Base-by-base conservation (phyloP, 75 land plant species). In the Cupressus sempervirens region DNA sequence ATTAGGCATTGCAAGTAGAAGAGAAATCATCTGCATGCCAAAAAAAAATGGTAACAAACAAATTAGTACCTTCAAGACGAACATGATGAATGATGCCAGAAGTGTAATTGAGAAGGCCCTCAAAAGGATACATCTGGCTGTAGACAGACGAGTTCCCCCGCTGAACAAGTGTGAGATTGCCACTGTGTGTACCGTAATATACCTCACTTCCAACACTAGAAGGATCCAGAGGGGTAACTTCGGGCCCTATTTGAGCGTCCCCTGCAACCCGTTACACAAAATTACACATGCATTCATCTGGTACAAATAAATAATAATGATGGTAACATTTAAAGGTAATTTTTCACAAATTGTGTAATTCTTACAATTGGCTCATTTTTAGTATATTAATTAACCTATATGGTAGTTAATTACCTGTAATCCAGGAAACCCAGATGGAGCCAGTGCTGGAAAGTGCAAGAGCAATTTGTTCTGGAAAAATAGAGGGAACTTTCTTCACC, bases 1-100 rank as follows among this genome's bases (percentile, higher is more conserved):
- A 62, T 62, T 62, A 29, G n/a, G 67, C 8, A 23, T 62, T 62
- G 67, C 26, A 26, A 62, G 67, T 62, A 62, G 67, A 62, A 6
- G 7, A 62, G 9, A 62, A 62, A 20, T 62, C 67, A 0, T 23
- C 67, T 7, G 26, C 26, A 26, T 26, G 67, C 26, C 40, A 38
- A 23, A 40, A n/a, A 20, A 9, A 30, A 20, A 20, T 10, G 34
- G 82, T 26, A 80, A 40, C 12, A 80, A 40, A 62, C 26, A 62
- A 53, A 58, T 32, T 32, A 13, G 11, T 86, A 94, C 99, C 99
- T 81, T 94, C 84, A 58, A 97, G 86, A 50, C 85, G 91, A 23
- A 94, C 99, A 88, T 97, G 99, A 85, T 97, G 99, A 76, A 97
- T 96, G 83, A 97, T 96, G 48, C 94, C 98, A 23, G 99, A 96